Conservation (phyloP, 2,329 filamentous ascomycete genomes). For the Fusarium newnesense region DNA sequence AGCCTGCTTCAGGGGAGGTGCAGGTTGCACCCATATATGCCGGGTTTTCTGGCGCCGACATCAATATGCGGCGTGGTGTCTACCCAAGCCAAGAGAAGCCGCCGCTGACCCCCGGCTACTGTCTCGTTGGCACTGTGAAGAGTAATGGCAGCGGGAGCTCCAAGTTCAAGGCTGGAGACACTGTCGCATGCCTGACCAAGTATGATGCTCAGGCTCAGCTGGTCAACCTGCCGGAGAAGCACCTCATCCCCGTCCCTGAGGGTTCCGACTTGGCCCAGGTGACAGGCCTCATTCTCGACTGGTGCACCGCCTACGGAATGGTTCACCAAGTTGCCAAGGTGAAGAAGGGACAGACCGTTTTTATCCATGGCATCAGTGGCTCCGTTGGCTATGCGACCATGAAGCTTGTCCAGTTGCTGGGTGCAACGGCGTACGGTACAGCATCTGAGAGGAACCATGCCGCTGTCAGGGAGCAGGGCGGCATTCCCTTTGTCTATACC, state of each 20-base stretch:
- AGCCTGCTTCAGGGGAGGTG: background rate
- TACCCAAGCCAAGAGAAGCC: background rate
- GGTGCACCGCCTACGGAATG: background rate
- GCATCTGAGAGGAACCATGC: background rate
- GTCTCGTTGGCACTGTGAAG: background rate
- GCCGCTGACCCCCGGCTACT: background rate
- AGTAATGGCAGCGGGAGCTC: background rate
- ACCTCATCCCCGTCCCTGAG: background rate
- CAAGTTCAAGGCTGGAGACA: background rate
- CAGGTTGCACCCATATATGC: background rate
- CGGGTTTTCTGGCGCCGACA: background rate
- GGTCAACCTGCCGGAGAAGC: background rate
- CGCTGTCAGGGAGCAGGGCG: background rate
- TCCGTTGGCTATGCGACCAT: background rate
- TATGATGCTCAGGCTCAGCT: background rate
- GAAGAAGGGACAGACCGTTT: background rate
- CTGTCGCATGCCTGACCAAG: background rate
- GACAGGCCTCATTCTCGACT: background rate
- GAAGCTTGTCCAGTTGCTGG: background rate
- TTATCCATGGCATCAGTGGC: background rate
- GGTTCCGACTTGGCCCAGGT: background rate
- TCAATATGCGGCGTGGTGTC: background rate
- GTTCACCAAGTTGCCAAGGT: background rate
- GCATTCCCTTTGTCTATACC: background rate
- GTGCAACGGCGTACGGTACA: background rate